These are phyloP conservation scores for Ogataea paradorogensis DNA, from an alignment of 805 yeast genomes.

Conservation along the genomic window DNA sequence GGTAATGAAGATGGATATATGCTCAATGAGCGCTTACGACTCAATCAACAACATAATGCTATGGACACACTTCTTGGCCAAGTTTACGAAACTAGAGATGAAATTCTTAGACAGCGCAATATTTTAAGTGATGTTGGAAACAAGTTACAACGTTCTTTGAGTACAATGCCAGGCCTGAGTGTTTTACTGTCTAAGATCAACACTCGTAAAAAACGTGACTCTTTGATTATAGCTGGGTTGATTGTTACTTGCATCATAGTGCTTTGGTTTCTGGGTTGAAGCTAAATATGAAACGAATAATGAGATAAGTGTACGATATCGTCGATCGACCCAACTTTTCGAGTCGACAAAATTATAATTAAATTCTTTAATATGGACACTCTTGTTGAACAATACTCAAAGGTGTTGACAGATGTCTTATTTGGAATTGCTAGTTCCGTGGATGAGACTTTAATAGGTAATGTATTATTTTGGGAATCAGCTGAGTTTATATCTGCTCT, in stretches of 20 bases:
- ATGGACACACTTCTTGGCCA: slow-evolving; percentile 80
- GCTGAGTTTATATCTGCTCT: not conserved
- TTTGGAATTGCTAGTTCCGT: not conserved
- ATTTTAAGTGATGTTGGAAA: slow-evolving; percentile 61
- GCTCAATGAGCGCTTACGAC: slow-evolving; percentile 70
- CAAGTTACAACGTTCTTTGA: slow-evolving; percentile 57
- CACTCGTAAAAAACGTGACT: slow-evolving; percentile 84
- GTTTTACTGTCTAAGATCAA: slow-evolving; percentile 74
- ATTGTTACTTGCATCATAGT: slow-evolving; percentile 71
- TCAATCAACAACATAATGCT: slow-evolving; percentile 66
- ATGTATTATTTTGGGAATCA: not conserved
- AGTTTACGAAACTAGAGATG: slow-evolving; percentile 89
- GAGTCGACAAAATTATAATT: too few relatives aligned
- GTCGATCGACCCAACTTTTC: slow-evolving; percentile 5
- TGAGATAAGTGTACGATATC: slow-evolving; percentile 1
- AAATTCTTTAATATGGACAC: slow-evolving; percentile 4
- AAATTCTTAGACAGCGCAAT: slow-evolving; percentile 68
- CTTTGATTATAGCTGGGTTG: slow-evolving; percentile 73
- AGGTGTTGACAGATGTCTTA: slow-evolving; percentile 1
- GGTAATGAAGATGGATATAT: slow-evolving; percentile 46
- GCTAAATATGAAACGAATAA: not conserved
- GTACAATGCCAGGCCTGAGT: slow-evolving; percentile 79
- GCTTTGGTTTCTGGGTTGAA: slow-evolving; percentile 38
- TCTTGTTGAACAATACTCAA: slow-evolving; percentile 9
- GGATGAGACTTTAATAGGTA: not conserved